Evolutionary conservation across 768 basidiomycete genomes (phyloP).

Genomic region (Suillus discolor): DNA sequence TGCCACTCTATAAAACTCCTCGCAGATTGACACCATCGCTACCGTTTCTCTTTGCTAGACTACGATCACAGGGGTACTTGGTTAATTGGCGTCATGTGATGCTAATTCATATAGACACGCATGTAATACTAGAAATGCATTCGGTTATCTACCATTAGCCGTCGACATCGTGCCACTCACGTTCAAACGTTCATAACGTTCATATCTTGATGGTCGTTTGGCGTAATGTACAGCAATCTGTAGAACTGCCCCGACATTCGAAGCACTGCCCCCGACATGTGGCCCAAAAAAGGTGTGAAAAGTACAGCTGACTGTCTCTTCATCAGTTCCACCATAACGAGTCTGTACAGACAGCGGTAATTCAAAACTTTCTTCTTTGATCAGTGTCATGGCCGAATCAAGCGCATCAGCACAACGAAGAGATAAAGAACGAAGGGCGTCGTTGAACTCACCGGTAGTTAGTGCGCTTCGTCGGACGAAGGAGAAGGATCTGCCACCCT

Average conservation of each 20-base stretch:
- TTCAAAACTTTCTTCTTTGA: not conserved
- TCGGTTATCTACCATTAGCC: not conserved
- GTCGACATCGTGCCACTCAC: not conserved
- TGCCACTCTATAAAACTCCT: not conserved
- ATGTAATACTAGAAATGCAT: not conserved
- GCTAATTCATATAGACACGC: not conserved
- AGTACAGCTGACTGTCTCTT: not conserved
- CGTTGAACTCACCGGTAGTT: not conserved
- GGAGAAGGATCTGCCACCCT: not conserved
- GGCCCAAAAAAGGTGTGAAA: no score
- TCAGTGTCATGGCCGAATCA: not conserved
- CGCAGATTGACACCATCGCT: not conserved
- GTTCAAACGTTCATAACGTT: not conserved
- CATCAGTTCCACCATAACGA: not conserved
- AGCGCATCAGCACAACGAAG: not conserved
- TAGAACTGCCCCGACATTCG: not conserved
- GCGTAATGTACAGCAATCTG: not conserved
- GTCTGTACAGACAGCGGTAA: not conserved
- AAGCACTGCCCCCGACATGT: not conserved
- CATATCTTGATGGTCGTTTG: not conserved
- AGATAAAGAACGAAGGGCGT: not conserved
- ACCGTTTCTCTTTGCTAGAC: not conserved
- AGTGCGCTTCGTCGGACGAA: not conserved
- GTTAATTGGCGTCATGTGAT: not conserved
- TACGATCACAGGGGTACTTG: not conserved